Base-by-base conservation (phyloP, 2,329 filamentous ascomycete species). In the Shiraia sp. region DNA sequence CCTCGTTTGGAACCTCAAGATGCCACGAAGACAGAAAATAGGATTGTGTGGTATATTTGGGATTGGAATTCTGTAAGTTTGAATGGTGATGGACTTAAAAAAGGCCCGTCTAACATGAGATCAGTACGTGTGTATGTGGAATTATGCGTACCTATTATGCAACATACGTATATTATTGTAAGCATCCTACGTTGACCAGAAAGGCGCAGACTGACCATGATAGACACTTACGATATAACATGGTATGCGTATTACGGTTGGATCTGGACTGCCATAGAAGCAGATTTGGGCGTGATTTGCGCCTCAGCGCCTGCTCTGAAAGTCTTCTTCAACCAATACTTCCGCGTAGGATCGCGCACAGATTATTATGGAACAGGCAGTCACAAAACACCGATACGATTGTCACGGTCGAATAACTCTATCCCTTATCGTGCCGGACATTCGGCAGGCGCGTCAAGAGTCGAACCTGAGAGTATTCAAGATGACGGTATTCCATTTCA, bases 31-130 rank as follows among this genome's bases (percentile, higher is more conserved):
- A 13, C 74, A 77, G 50, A 76, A 74, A 54, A 42, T 74, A 17
- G 72, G 67, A 1, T 53, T 75, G 4, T 71, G 74, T 30, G 70
- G 73, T 30, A 67, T 77, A 52, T 67, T 72, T 62, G 72, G 59
- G 4, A 43, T 74, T 6, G 72, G 75, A 1, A 60, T 75, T 4
- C 59, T 77, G 65, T 73, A 42, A 54, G 57, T 56, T 13, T 23
- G 12, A 32, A 15, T 14, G 10, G 12, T 7, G 12, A 8, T 26
- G 24, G n/a, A n/a, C 24, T 26, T 7, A 26, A 4, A 15, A 13
- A 15, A n/a, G 9, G n/a, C 3, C 31, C 5, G 16, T 10, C 6
- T n/a, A 14, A 39, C 40, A 14, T 24, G 3, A 14, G 5, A 3
- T 2, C 34, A 66, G 64, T 17, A 61, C 63, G 1, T 69, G 64